Evolutionary conservation across 1,139 yeast species (phyloP).

Genomic region (Casaregolazyma lundiana): DNA sequence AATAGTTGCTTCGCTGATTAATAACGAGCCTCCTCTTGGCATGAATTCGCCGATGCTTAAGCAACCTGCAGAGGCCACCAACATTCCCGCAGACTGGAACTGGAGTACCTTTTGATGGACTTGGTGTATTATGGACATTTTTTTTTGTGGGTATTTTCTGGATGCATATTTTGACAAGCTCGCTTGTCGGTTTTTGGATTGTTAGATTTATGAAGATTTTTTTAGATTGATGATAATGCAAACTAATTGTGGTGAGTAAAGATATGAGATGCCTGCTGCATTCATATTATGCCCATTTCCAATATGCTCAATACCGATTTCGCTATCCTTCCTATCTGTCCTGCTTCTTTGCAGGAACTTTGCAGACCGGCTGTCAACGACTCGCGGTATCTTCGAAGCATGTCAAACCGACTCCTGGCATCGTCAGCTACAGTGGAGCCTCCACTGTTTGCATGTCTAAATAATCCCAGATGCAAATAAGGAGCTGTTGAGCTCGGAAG

Average conservation of each 20-base stretch:
- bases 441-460: conserved; percentile 21
- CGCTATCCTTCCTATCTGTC: conserved; percentile 64
- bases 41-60: neutral
- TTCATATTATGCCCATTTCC: neutral
- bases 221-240: neutral
- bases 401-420: conserved; percentile 53
- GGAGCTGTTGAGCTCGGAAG: conserved; percentile 56
- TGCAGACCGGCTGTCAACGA: conserved; percentile 51
- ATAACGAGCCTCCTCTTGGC: neutral
- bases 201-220: neutral
- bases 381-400: conserved; percentile 48
- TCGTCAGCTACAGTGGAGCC: conserved; percentile 47
- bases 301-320: conserved; percentile 24
- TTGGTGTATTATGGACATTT: too few species aligned
- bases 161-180: neutral
- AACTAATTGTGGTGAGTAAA: neutral
- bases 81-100: conserved; percentile 39
- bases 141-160: neutral
- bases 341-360: conserved; percentile 62
- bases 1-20: neutral
- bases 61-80: neutral
- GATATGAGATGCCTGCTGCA: neutral
- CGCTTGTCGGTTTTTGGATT: conserved; percentile 1
- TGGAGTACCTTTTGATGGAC: conserved; percentile 41
- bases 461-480: conserved; percentile 30